phyloP scores from a whole-genome alignment of 73 alveolate species.

The Symbiodinium natans region DNA sequence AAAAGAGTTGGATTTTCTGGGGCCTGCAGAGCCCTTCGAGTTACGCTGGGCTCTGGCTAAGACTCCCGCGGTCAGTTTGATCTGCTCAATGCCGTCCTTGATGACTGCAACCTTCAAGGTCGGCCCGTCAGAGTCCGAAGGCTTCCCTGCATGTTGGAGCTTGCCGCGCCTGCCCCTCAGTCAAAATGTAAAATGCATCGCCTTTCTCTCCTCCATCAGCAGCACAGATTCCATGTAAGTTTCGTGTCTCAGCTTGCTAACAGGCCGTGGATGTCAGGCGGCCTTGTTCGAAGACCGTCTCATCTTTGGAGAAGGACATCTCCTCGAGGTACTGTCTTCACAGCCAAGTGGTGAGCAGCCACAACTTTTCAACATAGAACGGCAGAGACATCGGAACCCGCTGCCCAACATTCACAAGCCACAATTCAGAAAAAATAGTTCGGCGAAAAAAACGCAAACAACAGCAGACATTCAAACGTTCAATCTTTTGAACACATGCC shows the following conservation, averaged over 20 bases:
- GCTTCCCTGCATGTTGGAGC: background rate
- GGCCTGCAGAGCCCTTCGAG: background rate
- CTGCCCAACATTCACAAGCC: too few species aligned
- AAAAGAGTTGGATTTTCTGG: too few species aligned
- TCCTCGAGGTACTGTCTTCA: background rate
- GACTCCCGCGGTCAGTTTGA: slow-evolving; percentile 21
- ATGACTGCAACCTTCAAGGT: slow-evolving; percentile 66
- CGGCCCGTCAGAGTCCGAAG: background rate
- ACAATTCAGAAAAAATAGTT: too few species aligned
- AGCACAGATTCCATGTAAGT: background rate
- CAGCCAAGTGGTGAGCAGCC: too few species aligned
- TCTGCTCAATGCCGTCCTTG: slow-evolving; percentile 63
- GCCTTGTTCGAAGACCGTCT: slow-evolving; percentile 84
- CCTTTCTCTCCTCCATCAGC: slow-evolving; percentile 61
- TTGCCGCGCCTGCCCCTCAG: slow-evolving; percentile 56
- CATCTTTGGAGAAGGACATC: slow-evolving; percentile 58
- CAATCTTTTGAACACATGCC: too few species aligned
- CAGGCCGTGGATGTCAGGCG: background rate
- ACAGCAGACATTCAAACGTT: too few species aligned
- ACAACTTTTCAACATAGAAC: too few species aligned
- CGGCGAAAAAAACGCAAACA: too few species aligned
- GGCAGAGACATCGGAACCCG: too few species aligned
- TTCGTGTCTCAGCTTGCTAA: background rate
- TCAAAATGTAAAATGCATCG: slow-evolving; percentile 59
- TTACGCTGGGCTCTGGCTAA: background rate